Percentiles rank a stretch among this genome's conserved stretches.
These are phyloP conservation scores for Solanum bulbocastanum DNA, from an alignment of 257 asterid genomes.

Conservation along the genomic window DNA sequence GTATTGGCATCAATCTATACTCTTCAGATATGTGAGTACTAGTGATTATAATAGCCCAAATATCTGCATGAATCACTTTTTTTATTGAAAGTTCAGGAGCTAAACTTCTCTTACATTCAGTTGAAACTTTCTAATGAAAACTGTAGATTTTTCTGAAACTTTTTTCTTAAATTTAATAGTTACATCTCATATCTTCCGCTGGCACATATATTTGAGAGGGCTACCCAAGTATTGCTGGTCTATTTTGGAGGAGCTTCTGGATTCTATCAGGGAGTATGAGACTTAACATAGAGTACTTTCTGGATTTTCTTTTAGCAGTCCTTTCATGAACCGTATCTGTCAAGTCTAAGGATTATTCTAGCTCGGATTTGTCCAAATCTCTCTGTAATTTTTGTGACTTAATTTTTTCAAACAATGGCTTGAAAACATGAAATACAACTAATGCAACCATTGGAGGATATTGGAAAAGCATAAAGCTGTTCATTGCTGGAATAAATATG, in stretches of 20 bases:
- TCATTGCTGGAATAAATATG: neutral
- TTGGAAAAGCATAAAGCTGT: neutral
- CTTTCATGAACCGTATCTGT: neutral
- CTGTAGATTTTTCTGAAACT: neutral
- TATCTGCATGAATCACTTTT: neutral
- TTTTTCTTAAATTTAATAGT: slow-evolving; percentile 24
- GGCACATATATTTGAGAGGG: slow-evolving; percentile 95
- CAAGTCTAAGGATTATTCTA: neutral
- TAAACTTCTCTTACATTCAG: neutral
- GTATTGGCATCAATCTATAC: slow-evolving; percentile 28
- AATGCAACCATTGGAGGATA: neutral
- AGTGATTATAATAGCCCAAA: neutral
- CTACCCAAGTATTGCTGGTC: slow-evolving; percentile 55
- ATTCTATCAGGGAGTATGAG: slow-evolving; percentile 82
- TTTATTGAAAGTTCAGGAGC: neutral
- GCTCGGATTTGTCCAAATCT: neutral
- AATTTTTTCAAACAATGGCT: neutral
- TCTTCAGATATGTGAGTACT: slow-evolving; percentile 76
- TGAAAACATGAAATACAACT: neutral
- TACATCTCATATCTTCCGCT: slow-evolving; percentile 89
- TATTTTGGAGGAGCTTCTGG: slow-evolving; percentile 70
- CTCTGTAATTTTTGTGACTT: neutral
- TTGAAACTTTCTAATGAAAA: neutral
- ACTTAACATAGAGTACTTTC: neutral
- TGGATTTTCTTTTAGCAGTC: neutral